Evolutionary conservation across 176 grass and related monocot species (phyloP), one percentile per base, ranked within the genome.

Genomic region (Oropetium thomaeum): DNA sequence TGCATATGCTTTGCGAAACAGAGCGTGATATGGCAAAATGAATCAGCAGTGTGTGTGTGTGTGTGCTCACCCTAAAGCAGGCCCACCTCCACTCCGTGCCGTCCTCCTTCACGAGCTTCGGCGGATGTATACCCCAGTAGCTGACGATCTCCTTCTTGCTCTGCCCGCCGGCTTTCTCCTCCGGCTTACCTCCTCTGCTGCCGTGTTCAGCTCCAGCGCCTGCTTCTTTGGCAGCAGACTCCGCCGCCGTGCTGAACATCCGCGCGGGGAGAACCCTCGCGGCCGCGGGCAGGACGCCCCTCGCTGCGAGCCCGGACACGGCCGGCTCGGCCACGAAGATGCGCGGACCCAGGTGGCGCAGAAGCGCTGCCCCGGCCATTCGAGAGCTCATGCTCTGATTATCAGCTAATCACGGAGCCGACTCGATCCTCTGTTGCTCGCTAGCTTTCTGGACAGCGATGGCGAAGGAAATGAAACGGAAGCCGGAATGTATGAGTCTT

Each of bases 21-120:
- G 49, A 42, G 25, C 2, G 34, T 27, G 49, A 3, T 20, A 40
- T 19, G 25, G 33, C 48, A 27, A 37, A 73, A 73, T 27, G 70
- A 10, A 19, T 13, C 38, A 44, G 37, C 10, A 8, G 42, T 17
- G n/a, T n/a, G n/a, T n/a, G n/a, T n/a, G n/a, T n/a, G n/a, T n/a
- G n/a, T n/a, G n/a, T n/a, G 35, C 80, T 53, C 30, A 88, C 86
- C 86, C 38, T 85, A 26, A 92, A 92, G 69, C 49, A 76, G 23
- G 52, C 10, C 89, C 89, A 92, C 1, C 15, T 68, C 89, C 85
- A 92, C 40, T 85, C 85, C 7, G 85, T 88, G 79, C 89, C 89
- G 73, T 92, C 89, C 19, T 82, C 64, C 58, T 75, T 85, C 0
- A 75, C 73, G 48, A 92, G 74, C 89, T 82, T 85, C 16, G 20